Evolutionary conservation across 31 red algal genomes (phyloP).

Genomic region (Asparagopsis taxiformis): DNA sequence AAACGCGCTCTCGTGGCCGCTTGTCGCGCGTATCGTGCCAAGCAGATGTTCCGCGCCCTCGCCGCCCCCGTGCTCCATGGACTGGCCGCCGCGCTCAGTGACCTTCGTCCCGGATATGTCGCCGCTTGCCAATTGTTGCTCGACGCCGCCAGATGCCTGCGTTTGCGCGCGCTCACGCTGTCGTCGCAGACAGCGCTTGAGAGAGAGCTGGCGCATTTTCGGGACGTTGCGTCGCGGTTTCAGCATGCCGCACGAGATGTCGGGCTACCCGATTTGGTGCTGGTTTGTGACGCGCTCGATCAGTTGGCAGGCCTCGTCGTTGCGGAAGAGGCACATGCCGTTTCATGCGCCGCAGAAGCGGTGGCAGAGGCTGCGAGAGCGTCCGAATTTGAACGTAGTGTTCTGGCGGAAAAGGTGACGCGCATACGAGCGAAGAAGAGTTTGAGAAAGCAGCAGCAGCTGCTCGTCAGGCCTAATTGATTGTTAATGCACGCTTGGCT

Average conservation of each 20-base stretch:
- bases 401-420: background rate
- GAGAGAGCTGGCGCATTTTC: background rate
- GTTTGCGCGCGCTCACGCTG: no score
- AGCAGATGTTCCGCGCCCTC: no score
- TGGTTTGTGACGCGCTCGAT: background rate
- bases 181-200: no score
- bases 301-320: slow-evolving; percentile 1
- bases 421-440: no score
- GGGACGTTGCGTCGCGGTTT: background rate
- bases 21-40: background rate
- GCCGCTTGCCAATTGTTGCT: no score
- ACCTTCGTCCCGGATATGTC: no score
- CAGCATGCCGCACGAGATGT: background rate
- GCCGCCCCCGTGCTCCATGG: no score
- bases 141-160: no score
- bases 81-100: no score
- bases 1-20: background rate
- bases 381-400: background rate
- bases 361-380: background rate
- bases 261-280: background rate
- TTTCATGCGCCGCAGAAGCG: background rate
- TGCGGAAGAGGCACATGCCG: background rate
- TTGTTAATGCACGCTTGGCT: no score
- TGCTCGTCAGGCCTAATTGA: no score
- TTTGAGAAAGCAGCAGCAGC: no score